These are phyloP conservation scores for Cardamine resedifolia DNA, from an alignment of 345 rosid genomes.

Conservation along the genomic window DNA sequence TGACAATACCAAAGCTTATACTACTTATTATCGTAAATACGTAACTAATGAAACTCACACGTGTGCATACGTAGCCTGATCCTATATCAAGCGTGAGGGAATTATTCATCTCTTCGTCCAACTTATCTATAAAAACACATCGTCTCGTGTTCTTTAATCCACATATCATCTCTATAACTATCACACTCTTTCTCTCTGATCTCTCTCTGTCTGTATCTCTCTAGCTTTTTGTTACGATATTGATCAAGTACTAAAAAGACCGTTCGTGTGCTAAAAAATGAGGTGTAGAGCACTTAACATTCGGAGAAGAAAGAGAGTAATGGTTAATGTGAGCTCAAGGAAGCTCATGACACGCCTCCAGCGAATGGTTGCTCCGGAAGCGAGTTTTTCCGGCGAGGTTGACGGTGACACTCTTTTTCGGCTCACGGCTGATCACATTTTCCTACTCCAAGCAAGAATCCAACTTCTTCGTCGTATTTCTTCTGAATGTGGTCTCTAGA, in stretches of 20 bases:
- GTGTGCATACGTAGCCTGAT: slow-evolving; percentile 31
- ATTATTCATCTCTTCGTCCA: slow-evolving; percentile 3
- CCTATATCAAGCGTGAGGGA: slow-evolving; percentile 32
- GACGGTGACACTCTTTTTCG: slow-evolving; percentile 29
- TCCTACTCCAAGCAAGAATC: slow-evolving; percentile 36
- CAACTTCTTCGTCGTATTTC: slow-evolving; percentile 39
- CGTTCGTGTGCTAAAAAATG: slow-evolving; percentile 33
- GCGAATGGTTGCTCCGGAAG: slow-evolving; percentile 37
- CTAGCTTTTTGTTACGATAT: neutral
- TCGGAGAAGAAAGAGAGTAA: slow-evolving; percentile 36
- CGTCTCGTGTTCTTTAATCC: slow-evolving; percentile 8
- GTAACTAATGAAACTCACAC: slow-evolving; percentile 10
- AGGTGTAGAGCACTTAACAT: slow-evolving; percentile 32
- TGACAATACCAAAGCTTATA: neutral
- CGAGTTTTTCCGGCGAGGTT: slow-evolving; percentile 21
- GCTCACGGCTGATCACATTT: slow-evolving; percentile 40
- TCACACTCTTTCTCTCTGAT: neutral
- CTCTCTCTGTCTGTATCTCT: neutral
- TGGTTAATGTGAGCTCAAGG: slow-evolving; percentile 28
- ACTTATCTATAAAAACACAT: slow-evolving; percentile 8
- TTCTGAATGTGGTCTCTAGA: slow-evolving; percentile 38
- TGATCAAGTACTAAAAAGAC: slow-evolving; percentile 4
- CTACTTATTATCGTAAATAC: neutral
- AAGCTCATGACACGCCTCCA: slow-evolving; percentile 41
- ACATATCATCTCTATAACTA: neutral